Evolutionary conservation across 2,329 filamentous ascomycete species (phyloP), one percentile per base, ranked within the genome.

Genomic region (Annulohypoxylon truncatum): DNA sequence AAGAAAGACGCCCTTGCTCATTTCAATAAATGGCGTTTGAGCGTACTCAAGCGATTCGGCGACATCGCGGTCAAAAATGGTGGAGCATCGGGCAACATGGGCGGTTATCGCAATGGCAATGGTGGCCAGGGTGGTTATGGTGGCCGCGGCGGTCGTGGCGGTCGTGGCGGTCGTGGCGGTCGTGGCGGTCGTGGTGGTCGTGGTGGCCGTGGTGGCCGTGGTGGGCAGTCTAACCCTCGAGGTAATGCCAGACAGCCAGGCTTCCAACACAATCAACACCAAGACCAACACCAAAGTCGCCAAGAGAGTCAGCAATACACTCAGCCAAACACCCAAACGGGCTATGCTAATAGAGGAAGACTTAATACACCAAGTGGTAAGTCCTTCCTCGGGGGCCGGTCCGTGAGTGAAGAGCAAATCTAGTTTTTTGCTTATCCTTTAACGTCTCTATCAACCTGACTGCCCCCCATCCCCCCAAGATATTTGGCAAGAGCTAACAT

Each of bases 21-120:
- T 75, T 97, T 95, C 75, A 89, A 91, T 62, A 90, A 93, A 69
- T 98, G 95, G 95, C 87, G 92, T 72, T 84, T 88, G 4, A 82
- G 83, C 10, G 87, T 97, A 8, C 81, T 92, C 40, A 84, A 87
- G 61, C 87, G 94, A 12, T 82, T 97, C 22, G 87, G 89, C 15
- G 90, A 96, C 33, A 84, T 94, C 15, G 84, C 85, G 42, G 82
- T 87, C 66, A 83, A 81, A 55, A 83, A 85, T 62, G 57, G 75
- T 68, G 61, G 75, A 69, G 63, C 71, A 28, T 58, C 60, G 38
- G 73, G 74, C 52, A 72, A 73, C 22, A 65, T 72, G 55, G 62
- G 68, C 9, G 38, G 38, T 22, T n/a, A 13, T 35, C 31, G 31
- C 13, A 35, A 35, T n/a, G 31, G 31, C 2, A 3, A n/a, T 35